These are phyloP conservation scores for Cucumis melo DNA, from an alignment of 306 rosid species.

Conservation along the genomic window DNA sequence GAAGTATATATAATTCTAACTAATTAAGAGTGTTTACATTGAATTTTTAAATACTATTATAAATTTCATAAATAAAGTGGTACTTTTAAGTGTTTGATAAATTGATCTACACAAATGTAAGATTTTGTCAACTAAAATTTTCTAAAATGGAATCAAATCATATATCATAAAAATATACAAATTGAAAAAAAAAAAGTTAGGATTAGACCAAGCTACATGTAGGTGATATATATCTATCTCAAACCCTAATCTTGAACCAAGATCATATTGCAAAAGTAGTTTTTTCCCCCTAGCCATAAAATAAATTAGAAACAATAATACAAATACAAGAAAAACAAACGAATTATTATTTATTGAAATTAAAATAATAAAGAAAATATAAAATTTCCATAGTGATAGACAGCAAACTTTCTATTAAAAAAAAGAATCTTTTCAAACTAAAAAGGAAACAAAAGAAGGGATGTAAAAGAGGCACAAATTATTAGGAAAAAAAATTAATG, in stretches of 20 bases:
- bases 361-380: not conserved
- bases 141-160: too few relatives aligned
- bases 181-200: too few relatives aligned
- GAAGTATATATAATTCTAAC: too few relatives aligned
- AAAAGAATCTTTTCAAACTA: not conserved
- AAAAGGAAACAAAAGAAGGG: not conserved
- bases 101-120: too few relatives aligned
- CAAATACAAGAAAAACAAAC: not conserved
- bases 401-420: not conserved
- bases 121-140: too few relatives aligned
- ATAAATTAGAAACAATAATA: not conserved
- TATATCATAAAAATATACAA: too few relatives aligned
- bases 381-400: not conserved
- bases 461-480: not conserved
- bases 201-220: too few relatives aligned
- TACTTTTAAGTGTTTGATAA: too few relatives aligned
- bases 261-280: not conserved
- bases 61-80: too few relatives aligned
- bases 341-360: not conserved
- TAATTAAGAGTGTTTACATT: too few relatives aligned
- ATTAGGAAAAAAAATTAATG: not conserved
- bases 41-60: too few relatives aligned
- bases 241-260: not conserved
- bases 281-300: not conserved
- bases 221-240: too few relatives aligned